phyloP scores from a whole-genome alignment of 2,329 filamentous ascomycete genomes.

The Neofusicoccum parvum region DNA sequence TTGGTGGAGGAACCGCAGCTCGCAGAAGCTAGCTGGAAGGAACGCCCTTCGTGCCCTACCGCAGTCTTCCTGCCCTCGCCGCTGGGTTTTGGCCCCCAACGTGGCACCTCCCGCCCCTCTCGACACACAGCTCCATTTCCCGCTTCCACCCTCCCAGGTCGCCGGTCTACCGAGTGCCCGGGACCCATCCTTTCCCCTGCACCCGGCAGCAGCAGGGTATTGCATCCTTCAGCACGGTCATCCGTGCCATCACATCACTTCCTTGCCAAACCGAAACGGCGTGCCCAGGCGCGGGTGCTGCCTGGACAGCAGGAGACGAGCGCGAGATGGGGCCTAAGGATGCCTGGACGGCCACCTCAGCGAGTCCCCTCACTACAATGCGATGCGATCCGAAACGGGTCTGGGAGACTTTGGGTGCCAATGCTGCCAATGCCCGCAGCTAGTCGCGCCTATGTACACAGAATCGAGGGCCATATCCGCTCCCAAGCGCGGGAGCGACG shows the following conservation, averaged over 20 bases:
- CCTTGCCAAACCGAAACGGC: constrained; percentile 16
- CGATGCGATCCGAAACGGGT: constrained; percentile 3
- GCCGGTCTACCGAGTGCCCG: constrained; percentile 16
- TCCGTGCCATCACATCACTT: constrained; percentile 14
- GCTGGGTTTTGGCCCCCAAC: constrained; percentile 14
- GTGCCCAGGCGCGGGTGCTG: constrained; percentile 5
- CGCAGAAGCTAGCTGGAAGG: background rate
- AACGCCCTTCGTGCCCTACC: too few relatives aligned
- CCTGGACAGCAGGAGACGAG: background rate
- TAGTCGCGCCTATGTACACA: background rate
- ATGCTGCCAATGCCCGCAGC: constrained; percentile 3
- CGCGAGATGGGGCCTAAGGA: constrained; percentile 5
- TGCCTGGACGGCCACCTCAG: background rate
- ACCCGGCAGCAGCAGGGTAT: background rate
- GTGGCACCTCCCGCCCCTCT: background rate
- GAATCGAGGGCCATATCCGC: constrained; percentile 5
- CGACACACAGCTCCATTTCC: constrained; percentile 1
- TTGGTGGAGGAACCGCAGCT: constrained; percentile 5
- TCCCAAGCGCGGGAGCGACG: background rate
- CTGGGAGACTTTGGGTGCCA: background rate
- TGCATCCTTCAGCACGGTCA: constrained; percentile 15
- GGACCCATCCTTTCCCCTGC: constrained; percentile 4
- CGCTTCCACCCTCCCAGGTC: constrained; percentile 16
- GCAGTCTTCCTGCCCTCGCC: background rate
- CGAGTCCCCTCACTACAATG: background rate